Percentiles rank a stretch among this genome's conserved stretches.
Evolutionary conservation across 495 filamentous ascomycete genomes (phyloP).

Genomic region (Aspergillus indologenus): DNA sequence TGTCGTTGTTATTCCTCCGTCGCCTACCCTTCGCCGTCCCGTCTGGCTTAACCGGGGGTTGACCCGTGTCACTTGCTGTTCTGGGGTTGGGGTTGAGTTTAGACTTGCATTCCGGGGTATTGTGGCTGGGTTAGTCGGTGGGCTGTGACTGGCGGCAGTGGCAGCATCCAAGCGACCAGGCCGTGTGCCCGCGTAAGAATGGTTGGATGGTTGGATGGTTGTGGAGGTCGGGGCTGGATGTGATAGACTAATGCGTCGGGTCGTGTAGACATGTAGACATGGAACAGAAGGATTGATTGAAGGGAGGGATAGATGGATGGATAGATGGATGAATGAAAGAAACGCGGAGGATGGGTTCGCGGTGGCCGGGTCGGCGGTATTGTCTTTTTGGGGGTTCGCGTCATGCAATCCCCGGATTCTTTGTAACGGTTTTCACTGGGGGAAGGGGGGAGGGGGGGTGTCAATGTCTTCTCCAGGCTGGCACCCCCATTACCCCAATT

Average conservation of each 20-base stretch:
- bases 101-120: conserved; percentile 7
- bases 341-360: not conserved
- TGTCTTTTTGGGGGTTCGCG: conserved; percentile 5
- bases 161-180: not conserved
- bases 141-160: not conserved
- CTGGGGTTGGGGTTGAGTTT: not conserved
- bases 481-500: too few species aligned
- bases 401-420: conserved; percentile 8
- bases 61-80: not conserved
- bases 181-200: not conserved
- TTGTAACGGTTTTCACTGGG: conserved; percentile 2
- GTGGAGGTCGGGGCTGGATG: too few species aligned
- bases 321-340: too few species aligned
- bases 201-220: too few species aligned
- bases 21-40: not conserved
- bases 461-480: too few species aligned
- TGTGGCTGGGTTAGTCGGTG: conserved; percentile 3
- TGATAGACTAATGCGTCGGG: too few species aligned
- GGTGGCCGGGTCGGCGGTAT: conserved; percentile 1
- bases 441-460: not conserved
- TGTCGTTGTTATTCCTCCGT: conserved; percentile 1
- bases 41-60: not conserved
- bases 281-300: not conserved
- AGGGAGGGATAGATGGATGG: not conserved
- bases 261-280: not conserved